Percentiles rank a stretch among this genome's conserved stretches.
These are phyloP conservation scores for Jackrogersella minutella DNA, from an alignment of 495 filamentous ascomycete genomes.

Conservation along the genomic window DNA sequence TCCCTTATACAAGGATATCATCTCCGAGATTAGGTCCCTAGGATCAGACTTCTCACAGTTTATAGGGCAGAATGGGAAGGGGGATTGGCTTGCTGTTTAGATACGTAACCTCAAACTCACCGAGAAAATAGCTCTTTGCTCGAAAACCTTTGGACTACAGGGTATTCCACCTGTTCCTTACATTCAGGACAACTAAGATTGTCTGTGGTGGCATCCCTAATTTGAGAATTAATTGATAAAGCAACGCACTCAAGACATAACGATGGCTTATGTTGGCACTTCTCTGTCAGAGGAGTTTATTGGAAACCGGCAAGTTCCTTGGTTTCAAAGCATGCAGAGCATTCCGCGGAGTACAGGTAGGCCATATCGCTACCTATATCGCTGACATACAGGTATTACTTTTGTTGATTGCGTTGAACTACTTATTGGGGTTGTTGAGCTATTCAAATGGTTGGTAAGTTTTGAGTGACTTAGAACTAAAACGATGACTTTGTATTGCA, in stretches of 20 bases:
- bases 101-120: constrained; percentile 24
- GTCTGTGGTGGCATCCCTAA: constrained; percentile 33
- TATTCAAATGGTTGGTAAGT: neutral
- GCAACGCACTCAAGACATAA: constrained; percentile 45
- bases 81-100: no score
- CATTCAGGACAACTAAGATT: constrained; percentile 48
- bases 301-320: constrained; percentile 38
- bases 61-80: no score
- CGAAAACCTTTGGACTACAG: constrained; percentile 41
- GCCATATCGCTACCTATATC: neutral
- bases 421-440: neutral
- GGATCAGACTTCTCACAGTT: no score
- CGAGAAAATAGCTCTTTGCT: constrained; percentile 33
- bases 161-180: constrained; percentile 29
- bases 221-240: constrained; percentile 36
- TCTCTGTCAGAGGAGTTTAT: constrained; percentile 25
- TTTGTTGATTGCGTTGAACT: neutral
- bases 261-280: constrained; percentile 39
- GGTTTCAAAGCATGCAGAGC: constrained; percentile 44
- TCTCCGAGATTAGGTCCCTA: no score
- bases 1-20: no score
- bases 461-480: no score
- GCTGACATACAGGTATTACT: neutral
- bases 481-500: neutral
- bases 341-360: constrained; percentile 13